Conservation (phyloP, 1,139 yeast species). For the Diutina pseudorugosa region DNA sequence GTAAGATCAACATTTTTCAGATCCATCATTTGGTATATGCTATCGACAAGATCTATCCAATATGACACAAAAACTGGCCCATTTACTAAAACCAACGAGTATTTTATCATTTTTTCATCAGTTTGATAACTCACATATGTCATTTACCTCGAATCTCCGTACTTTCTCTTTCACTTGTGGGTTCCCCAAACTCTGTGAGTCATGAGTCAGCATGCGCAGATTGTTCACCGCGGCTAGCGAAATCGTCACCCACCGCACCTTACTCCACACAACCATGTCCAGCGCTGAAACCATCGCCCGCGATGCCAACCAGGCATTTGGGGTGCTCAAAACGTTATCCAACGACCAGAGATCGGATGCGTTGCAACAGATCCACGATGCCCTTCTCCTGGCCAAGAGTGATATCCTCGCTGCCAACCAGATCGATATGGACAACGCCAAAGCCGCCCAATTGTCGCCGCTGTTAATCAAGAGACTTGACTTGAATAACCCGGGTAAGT, state of each 20-base stretch:
- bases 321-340: constrained; percentile 63
- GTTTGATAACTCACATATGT: too few relatives aligned
- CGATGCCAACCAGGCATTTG: constrained; percentile 68
- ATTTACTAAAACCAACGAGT: too few relatives aligned
- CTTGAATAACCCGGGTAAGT: constrained; percentile 69
- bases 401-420: constrained; percentile 61
- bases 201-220: background rate
- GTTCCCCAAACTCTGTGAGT: background rate
- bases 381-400: constrained; percentile 43
- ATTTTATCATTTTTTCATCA: too few relatives aligned
- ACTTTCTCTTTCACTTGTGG: background rate
- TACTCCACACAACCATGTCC: background rate
- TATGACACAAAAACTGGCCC: too few relatives aligned
- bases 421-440: constrained; percentile 64
- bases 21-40: too few relatives aligned
- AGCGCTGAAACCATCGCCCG: constrained; percentile 40
- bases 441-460: constrained; percentile 40
- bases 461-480: constrained; percentile 79
- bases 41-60: too few relatives aligned
- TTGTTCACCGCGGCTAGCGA: background rate
- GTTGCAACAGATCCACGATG: constrained; percentile 58
- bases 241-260: background rate
- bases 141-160: too few relatives aligned
- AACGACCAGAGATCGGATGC: constrained; percentile 68
- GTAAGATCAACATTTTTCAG: too few relatives aligned